Evolutionary conservation across 1,139 yeast genomes (phyloP), one percentile per base, ranked within the genome.

Genomic region (Lodderomyces elongisporus): DNA sequence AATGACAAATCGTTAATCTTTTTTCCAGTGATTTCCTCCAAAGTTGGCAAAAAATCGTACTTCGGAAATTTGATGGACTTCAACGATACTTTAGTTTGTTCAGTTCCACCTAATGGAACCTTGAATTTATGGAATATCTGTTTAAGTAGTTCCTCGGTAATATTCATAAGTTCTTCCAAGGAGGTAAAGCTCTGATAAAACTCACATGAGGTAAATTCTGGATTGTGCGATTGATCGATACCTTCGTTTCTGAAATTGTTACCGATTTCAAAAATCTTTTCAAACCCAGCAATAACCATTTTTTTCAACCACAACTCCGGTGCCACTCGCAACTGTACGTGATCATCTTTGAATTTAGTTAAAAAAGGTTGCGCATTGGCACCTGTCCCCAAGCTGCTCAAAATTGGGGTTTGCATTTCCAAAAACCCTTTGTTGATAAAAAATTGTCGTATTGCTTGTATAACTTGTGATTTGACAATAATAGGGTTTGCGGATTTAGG

Each of bases 241-340:
- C 97, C 96, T 58, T 91, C 98, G 51, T 91, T 91, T 43, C 98
- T 67, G 54, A 89, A 91, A 32, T 74, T 79, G 36, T 74, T 74
- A 0, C 97, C 97, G 31, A 91, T 75, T 51, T 91, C 98, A 58
- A 77, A 91, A 4, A 91, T 79, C 45, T 73, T 76, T 43, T 88
- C 95, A 48, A 89, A 77, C 2, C 98, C 98, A 4, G 85, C 70
- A 27, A 89, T 77, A 2, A 88, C 74, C 37, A 91, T 58, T 46
- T 84, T 72, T 54, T 91, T 91, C 38, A 91, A 67, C 96, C 96
- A 91, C 27, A 91, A 60, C 52, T 91, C 98, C 0, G 98, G 97
- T 0, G 98, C 96, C 3, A 91, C 91, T 30, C 98, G 62, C 35
- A 91, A 58, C 40, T 76, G 79, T 7, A 88, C 56, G 0, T 51